These are phyloP conservation scores for Teratosphaeria epicoccoides DNA, from an alignment of 2,329 filamentous ascomycete species.

Conservation along the genomic window DNA sequence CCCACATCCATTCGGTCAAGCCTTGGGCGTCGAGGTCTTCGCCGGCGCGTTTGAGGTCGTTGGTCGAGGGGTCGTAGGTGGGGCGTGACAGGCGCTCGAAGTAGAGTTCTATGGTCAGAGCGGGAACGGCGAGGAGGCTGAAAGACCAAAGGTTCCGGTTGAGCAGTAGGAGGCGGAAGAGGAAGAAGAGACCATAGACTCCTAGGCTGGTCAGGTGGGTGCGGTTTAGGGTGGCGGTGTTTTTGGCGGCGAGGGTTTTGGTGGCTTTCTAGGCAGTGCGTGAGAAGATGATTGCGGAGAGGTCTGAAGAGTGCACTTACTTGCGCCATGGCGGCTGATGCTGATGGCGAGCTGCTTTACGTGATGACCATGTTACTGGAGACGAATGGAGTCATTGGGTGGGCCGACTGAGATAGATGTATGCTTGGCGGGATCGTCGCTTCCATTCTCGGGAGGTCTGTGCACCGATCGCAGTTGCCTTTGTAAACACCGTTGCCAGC, in stretches of 20 bases:
- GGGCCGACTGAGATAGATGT: neutral
- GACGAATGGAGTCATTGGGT: neutral
- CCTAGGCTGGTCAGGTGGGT: slow-evolving; percentile 66
- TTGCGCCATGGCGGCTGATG: slow-evolving; percentile 16
- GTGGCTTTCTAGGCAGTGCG: slow-evolving; percentile 36
- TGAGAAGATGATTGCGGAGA: neutral
- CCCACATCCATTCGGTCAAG: slow-evolving; percentile 96
- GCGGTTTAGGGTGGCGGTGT: slow-evolving; percentile 64
- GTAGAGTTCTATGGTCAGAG: slow-evolving; percentile 69
- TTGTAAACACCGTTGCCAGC: slow-evolving; percentile 1
- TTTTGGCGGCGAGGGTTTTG: slow-evolving; percentile 62
- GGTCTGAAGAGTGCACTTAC: slow-evolving; percentile 6
- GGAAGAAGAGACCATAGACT: slow-evolving; percentile 64
- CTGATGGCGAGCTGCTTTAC: neutral
- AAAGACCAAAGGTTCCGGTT: slow-evolving; percentile 50
- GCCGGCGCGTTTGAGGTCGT: slow-evolving; percentile 62
- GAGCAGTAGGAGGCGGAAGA: slow-evolving; percentile 56
- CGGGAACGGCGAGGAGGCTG: slow-evolving; percentile 59
- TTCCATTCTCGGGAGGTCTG: neutral
- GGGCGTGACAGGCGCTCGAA: slow-evolving; percentile 80
- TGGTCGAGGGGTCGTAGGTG: slow-evolving; percentile 38
- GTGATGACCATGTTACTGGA: neutral
- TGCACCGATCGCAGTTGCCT: neutral
- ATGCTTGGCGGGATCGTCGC: neutral
- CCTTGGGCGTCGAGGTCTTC: slow-evolving; percentile 82